phyloP scores from a whole-genome alignment of 805 yeast genomes.

The Saccharomycopsis babjevae region DNA sequence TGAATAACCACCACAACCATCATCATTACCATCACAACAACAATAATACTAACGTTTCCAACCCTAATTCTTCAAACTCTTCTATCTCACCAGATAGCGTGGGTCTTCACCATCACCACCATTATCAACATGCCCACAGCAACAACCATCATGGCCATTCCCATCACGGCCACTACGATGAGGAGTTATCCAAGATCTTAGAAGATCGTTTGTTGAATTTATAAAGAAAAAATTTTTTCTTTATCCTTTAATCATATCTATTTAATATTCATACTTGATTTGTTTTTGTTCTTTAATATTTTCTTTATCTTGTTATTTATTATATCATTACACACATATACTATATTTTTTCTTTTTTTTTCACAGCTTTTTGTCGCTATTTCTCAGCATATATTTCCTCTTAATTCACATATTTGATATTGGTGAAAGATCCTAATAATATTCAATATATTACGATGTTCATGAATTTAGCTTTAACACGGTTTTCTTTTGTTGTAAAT shows the following conservation, averaged over 20 bases:
- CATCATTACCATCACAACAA: not conserved
- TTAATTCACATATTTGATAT: not conserved
- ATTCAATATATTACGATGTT: not conserved
- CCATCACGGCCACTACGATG: not conserved
- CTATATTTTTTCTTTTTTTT: not conserved
- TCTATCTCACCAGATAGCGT: not conserved
- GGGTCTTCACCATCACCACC: not conserved
- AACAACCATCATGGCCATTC: not conserved
- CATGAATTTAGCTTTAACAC: not conserved
- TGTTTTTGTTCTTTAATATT: not conserved
- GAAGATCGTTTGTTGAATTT: not conserved
- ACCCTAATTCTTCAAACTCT: not conserved
- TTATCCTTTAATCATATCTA: not conserved
- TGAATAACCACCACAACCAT: not conserved
- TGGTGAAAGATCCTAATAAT: not conserved
- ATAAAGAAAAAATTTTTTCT: not conserved
- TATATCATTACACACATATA: not conserved
- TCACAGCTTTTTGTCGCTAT: not conserved
- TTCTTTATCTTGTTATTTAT: not conserved
- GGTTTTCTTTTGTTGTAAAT: not conserved
- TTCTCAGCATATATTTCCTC: not conserved
- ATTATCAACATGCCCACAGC: not conserved
- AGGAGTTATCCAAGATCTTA: not conserved
- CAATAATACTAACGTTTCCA: not conserved
- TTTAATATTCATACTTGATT: not conserved